phyloP scores from a whole-genome alignment of 331 rosid species.

The Quercus phellos region DNA sequence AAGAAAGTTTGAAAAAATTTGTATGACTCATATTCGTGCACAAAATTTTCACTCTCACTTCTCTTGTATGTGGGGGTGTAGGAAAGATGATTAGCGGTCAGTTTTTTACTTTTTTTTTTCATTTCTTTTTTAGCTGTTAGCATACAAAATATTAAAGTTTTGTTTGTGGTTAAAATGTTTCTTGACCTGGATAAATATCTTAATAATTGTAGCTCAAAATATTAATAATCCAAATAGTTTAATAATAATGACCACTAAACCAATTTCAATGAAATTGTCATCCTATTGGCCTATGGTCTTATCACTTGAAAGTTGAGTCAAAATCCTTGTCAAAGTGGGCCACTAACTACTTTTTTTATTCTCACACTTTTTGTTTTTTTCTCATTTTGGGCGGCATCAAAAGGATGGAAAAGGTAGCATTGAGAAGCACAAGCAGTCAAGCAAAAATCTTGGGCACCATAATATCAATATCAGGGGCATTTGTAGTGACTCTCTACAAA shows the following conservation, averaged over 20 bases:
- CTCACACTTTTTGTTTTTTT: not conserved
- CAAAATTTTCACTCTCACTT: too few species aligned
- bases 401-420: slow-evolving; percentile 66
- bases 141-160: too few species aligned
- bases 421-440: slow-evolving; percentile 45
- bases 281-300: not conserved
- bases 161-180: too few species aligned
- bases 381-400: not conserved
- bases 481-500: slow-evolving; percentile 66
- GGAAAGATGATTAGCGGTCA: too few species aligned
- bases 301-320: not conserved
- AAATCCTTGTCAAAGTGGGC: not conserved
- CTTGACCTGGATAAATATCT: too few species aligned
- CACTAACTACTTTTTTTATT: not conserved
- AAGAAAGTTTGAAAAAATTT: too few species aligned
- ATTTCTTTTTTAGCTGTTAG: too few species aligned
- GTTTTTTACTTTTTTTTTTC: too few species aligned
- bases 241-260: not conserved
- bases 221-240: too few species aligned
- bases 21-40: too few species aligned
- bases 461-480: slow-evolving; percentile 81
- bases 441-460: slow-evolving; percentile 70
- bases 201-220: too few species aligned
- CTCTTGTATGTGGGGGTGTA: too few species aligned
- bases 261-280: not conserved